Evolutionary conservation across 805 yeast genomes (phyloP).

Genomic region (Cyberlindnera suaveolens): DNA sequence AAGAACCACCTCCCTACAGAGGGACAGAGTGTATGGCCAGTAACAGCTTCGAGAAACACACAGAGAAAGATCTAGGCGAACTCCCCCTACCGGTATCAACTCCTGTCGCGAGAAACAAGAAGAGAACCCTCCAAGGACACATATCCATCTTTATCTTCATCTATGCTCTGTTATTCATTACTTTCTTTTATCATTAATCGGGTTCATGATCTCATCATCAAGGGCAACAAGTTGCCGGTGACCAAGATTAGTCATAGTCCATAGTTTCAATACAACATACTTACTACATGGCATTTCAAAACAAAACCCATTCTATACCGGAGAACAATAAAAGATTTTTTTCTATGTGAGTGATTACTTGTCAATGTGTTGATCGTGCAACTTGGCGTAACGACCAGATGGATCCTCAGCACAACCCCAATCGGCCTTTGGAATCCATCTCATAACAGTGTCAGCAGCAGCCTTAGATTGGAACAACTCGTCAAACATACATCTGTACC

Average conservation of each 20-base stretch:
- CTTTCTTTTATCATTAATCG: too few species aligned
- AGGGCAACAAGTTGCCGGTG: background rate
- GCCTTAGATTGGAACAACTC: constrained; percentile 86
- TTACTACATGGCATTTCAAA: background rate
- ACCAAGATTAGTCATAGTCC: background rate
- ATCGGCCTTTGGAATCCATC: constrained; percentile 99
- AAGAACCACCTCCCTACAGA: background rate
- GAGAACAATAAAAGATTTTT: background rate
- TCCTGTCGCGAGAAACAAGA: too few species aligned
- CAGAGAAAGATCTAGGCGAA: background rate
- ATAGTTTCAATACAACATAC: background rate
- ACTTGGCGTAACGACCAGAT: constrained; percentile 91
- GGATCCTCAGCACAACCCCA: constrained; percentile 99
- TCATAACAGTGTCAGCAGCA: constrained; percentile 94
- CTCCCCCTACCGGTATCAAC: too few species aligned
- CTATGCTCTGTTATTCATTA: too few species aligned
- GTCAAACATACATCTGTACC: constrained; percentile 97
- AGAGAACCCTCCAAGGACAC: too few species aligned
- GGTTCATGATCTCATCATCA: background rate
- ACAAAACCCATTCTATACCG: background rate
- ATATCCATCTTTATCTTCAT: too few species aligned
- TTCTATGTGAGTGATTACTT: constrained; percentile 29
- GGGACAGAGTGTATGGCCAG: background rate
- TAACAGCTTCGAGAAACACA: background rate
- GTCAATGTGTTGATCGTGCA: constrained; percentile 67